Base-by-base conservation (phyloP, 345 rosid species). In the Eucalyptus erythrocorys region DNA sequence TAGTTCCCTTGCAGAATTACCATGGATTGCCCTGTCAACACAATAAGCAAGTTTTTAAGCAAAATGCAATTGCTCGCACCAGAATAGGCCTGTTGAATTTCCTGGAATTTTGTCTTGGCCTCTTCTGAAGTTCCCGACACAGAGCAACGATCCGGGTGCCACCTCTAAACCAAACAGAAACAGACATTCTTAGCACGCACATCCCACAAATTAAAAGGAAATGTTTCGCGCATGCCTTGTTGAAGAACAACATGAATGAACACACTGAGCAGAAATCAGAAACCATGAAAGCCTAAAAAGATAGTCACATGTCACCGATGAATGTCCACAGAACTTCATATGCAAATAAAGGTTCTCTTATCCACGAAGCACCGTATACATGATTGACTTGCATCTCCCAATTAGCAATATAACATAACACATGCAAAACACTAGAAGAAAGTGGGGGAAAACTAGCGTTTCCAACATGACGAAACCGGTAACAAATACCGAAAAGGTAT, bases 81-180 rank as follows among this genome's bases (percentile, higher is more conserved):
- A 86, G 99, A 95, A 89, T 96, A 94, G 88, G 99, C 99, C 59
- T 95, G 95, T 85, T 96, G 99, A 55, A 97, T 96, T 5, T 94
- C 92, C 92, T 97, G 99, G 90, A 97, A 97, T 86, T 93, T 97
- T 92, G 90, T 94, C 93, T 97, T 96, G 14, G 99, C 92, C 92
- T 97, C 98, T 89, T 96, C 93, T 30, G 92, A 89, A 90, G 90
- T 94, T 50, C 94, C 96, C 27, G 94, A 90, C 7, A 95, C 94
- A 12, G 97, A 93, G 89, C 98, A 97, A n/a, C 99, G 98, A 96
- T 97, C 99, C 82, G 99, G 99, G 89, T 97, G 99, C 99, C 99
- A 97, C 93, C 94, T 96, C 99, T 97, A 81, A 84, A 76, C 47
- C 47, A 76, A 76, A 43, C 84, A 87, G 47, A 76, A 76, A 76